A percentile compares a stretch with the other conserved stretches of the same genome.
phyloP scores from a whole-genome alignment of 2,329 filamentous ascomycete species.

The Cladosporium sp. region DNA sequence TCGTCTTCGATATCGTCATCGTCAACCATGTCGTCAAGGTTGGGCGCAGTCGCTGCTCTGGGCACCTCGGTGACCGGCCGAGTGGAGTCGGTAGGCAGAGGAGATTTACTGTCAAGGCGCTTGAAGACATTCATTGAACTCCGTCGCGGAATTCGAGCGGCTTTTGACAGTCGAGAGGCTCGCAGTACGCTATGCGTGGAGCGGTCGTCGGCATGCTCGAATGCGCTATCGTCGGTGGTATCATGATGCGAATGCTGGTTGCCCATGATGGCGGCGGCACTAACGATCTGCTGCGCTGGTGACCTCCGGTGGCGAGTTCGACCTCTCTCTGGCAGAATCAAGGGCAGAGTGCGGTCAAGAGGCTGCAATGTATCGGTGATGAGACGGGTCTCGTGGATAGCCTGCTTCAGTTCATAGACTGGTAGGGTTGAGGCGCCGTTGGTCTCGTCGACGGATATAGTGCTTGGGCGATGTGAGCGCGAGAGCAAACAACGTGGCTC shows the following conservation, averaged over 20 bases:
- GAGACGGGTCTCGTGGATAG: constrained; percentile 28
- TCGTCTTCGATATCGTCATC: constrained; percentile 8
- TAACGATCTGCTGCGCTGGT: constrained; percentile 21
- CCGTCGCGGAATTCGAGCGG: constrained; percentile 31
- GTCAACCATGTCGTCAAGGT: constrained; percentile 19
- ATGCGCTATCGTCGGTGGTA: background rate
- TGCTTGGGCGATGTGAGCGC: constrained; percentile 28
- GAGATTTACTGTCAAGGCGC: constrained; percentile 33
- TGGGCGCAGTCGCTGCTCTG: constrained; percentile 22
- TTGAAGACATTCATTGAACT: constrained; percentile 38
- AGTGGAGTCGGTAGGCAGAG: constrained; percentile 29
- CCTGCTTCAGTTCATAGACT: constrained; percentile 29
- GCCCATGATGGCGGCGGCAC: constrained; percentile 31
- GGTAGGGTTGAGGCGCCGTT: constrained; percentile 33
- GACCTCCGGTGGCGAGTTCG: constrained; percentile 26
- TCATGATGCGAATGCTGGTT: constrained; percentile 32
- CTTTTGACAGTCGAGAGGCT: constrained; percentile 25
- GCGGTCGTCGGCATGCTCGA: constrained; percentile 27
- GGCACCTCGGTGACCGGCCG: constrained; percentile 27
- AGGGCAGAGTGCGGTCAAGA: constrained; percentile 18
- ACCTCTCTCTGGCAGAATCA: constrained; percentile 22
- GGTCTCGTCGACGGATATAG: constrained; percentile 29
- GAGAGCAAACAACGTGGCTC: constrained; percentile 32
- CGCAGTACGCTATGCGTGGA: constrained; percentile 31
- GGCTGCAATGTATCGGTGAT: constrained; percentile 17